Conservation (phyloP, 2,329 filamentous ascomycete genomes). For the Neurospora sp. region DNA sequence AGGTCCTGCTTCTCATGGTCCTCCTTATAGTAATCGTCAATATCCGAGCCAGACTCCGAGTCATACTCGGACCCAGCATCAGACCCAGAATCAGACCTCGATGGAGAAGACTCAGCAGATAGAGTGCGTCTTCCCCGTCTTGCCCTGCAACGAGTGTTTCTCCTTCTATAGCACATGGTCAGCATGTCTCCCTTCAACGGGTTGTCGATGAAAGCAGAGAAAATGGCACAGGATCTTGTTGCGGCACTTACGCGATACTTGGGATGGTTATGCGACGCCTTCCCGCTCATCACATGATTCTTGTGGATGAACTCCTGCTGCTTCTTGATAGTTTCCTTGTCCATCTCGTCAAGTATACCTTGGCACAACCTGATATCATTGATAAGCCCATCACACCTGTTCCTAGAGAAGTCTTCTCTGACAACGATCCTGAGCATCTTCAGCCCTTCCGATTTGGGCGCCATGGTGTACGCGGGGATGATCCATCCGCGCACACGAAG, state of each 20-base stretch:
- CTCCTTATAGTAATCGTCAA: background rate
- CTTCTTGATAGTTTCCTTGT: slow-evolving; percentile 58
- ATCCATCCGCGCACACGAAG: slow-evolving; percentile 85
- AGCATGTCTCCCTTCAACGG: slow-evolving; percentile 3
- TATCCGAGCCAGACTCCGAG: background rate
- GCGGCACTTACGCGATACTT: slow-evolving; percentile 33
- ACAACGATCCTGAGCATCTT: slow-evolving; percentile 92
- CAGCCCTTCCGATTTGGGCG: slow-evolving; percentile 69
- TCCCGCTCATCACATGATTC: slow-evolving; percentile 43
- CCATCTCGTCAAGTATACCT: slow-evolving; percentile 62
- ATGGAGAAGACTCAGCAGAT: slow-evolving; percentile 51
- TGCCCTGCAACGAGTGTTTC: slow-evolving; percentile 79
- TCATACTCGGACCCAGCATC: background rate
- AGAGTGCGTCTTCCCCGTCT: slow-evolving; percentile 82
- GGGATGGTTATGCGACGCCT: slow-evolving; percentile 42
- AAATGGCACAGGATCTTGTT: slow-evolving; percentile 12
- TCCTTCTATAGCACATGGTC: slow-evolving; percentile 44
- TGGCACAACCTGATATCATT: slow-evolving; percentile 70
- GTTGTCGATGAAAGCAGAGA: background rate
- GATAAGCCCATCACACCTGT: slow-evolving; percentile 70
- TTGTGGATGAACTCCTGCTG: slow-evolving; percentile 56
- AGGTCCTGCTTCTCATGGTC: background rate
- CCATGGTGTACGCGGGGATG: slow-evolving; percentile 95
- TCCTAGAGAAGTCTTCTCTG: slow-evolving; percentile 81
- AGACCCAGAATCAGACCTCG: background rate